phyloP scores from a whole-genome alignment of 805 yeast species.

The Candida yuanshanica region DNA sequence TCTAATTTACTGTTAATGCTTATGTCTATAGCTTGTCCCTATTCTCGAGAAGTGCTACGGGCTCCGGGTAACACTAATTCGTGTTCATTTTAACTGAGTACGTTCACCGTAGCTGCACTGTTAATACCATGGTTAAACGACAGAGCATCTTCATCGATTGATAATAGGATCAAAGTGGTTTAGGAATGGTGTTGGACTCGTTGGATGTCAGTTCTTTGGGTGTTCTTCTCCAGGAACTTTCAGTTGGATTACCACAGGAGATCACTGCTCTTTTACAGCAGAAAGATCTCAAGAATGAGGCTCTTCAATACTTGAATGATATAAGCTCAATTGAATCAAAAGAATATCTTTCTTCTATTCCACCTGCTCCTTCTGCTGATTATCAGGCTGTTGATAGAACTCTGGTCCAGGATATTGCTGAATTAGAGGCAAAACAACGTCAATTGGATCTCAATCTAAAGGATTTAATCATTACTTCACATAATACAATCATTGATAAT shows the following conservation, averaged over 20 bases:
- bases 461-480: slow-evolving; percentile 30
- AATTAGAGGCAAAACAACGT: slow-evolving; percentile 53
- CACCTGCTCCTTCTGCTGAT: slow-evolving; percentile 31
- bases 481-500: slow-evolving; percentile 36
- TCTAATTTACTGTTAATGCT: no score
- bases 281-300: slow-evolving; percentile 30
- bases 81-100: no score
- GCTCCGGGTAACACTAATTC: no score
- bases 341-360: slow-evolving; percentile 39
- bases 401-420: slow-evolving; percentile 67
- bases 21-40: no score
- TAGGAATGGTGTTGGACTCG: no score
- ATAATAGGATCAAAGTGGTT: no score
- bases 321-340: slow-evolving; percentile 44
- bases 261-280: slow-evolving; percentile 22
- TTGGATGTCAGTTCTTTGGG: no score
- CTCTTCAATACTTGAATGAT: slow-evolving; percentile 29
- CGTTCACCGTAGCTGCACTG: no score
- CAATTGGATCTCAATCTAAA: slow-evolving; percentile 40
- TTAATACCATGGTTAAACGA: no score
- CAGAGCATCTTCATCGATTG: no score
- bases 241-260: slow-evolving; percentile 7
- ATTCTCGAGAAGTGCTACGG: no score
- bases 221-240: not conserved
- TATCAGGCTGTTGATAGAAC: slow-evolving; percentile 23